phyloP scores from a whole-genome alignment of 169 alveolate genomes.

The Plasmodium vivax region DNA sequence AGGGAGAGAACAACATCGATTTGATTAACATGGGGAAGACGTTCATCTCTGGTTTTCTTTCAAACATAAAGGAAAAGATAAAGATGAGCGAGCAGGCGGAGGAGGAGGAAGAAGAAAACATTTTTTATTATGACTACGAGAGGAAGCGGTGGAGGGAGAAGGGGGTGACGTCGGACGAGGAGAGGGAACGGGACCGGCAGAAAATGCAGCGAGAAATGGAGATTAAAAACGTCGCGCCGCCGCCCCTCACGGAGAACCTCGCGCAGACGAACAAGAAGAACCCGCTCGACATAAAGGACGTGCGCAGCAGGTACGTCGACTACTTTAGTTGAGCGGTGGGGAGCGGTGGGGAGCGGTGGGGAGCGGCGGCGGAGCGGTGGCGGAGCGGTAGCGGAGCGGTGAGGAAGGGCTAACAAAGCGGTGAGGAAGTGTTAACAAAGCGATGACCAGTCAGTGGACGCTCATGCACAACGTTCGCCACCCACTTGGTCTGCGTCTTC shows the following conservation, averaged over 20 bases:
- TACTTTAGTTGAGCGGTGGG: slow-evolving; percentile 48
- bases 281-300: slow-evolving; percentile 43
- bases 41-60: slow-evolving; percentile 46
- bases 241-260: background rate
- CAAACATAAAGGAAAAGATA: slow-evolving; percentile 66
- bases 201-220: slow-evolving; percentile 51
- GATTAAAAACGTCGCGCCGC: slow-evolving; percentile 55
- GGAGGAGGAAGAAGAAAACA: slow-evolving; percentile 63
- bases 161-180: slow-evolving; percentile 75
- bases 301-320: slow-evolving; percentile 66
- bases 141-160: slow-evolving; percentile 74
- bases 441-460: no score
- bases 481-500: background rate
- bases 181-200: slow-evolving; percentile 48
- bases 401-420: no score
- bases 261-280: background rate
- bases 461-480: background rate
- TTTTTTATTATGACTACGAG: slow-evolving; percentile 72
- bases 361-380: no score
- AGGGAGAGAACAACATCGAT: slow-evolving; percentile 42
- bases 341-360: no score
- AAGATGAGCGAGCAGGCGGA: slow-evolving; percentile 21
- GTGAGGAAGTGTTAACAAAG: background rate
- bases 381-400: no score
- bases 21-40: slow-evolving; percentile 53